phyloP scores from a whole-genome alignment of 345 rosid genomes.

The Acer campestre region DNA sequence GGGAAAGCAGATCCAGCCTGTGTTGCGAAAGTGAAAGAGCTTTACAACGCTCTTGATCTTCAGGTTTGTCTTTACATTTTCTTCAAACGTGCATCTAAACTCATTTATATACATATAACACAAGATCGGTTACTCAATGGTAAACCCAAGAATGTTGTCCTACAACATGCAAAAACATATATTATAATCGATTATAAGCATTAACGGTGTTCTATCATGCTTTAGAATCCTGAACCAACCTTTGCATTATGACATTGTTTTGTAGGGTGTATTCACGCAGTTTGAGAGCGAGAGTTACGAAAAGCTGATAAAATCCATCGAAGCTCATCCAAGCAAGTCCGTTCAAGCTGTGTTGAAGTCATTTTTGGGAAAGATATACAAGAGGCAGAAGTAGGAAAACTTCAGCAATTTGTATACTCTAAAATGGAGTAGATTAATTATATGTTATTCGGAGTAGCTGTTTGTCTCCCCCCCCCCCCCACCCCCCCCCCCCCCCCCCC shows the following conservation, averaged over 20 bases:
- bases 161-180: slow-evolving; percentile 3
- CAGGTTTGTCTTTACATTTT: slow-evolving; percentile 27
- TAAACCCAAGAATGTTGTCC: no score
- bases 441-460: neutral
- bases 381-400: slow-evolving; percentile 38
- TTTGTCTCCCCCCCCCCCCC: neutral
- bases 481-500: neutral
- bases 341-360: slow-evolving; percentile 47
- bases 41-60: slow-evolving; percentile 37
- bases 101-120: neutral
- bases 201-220: neutral
- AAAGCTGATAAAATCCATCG: slow-evolving; percentile 38
- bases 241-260: neutral
- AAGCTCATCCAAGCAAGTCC: slow-evolving; percentile 43
- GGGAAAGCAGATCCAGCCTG: slow-evolving; percentile 37
- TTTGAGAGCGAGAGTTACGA: slow-evolving; percentile 41
- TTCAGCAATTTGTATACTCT: neutral
- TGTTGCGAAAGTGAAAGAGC: slow-evolving; percentile 40
- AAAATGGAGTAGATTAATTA: neutral
- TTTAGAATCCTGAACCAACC: neutral
- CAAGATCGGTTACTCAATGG: neutral
- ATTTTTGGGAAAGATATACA: slow-evolving; percentile 46
- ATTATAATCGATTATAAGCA: neutral
- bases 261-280: slow-evolving; percentile 34
- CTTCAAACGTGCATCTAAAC: neutral